These are phyloP conservation scores for Xylaria hypoxylon DNA, from an alignment of 2,329 filamentous ascomycete species.

Conservation along the genomic window DNA sequence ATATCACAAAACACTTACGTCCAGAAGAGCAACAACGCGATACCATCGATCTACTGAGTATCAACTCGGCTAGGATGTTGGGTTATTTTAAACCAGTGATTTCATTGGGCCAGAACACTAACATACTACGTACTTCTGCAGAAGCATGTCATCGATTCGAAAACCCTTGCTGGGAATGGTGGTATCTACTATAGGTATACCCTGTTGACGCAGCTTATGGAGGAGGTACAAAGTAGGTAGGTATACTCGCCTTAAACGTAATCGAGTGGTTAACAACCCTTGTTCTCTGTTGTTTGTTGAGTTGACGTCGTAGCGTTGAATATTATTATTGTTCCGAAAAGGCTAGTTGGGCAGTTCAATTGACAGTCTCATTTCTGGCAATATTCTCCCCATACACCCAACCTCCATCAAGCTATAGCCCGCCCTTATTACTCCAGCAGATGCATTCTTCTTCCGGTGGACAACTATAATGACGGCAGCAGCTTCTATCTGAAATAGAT, in stretches of 20 bases:
- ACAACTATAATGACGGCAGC: neutral
- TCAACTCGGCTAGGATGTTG: neutral
- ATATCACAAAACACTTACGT: constrained; percentile 21
- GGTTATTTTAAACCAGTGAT: neutral
- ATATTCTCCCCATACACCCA: neutral
- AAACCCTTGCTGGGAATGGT: constrained; percentile 9
- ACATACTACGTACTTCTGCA: constrained; percentile 20
- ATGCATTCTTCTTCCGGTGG: neutral
- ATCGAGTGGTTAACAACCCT: neutral
- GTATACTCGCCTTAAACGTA: neutral
- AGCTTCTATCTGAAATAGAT: neutral
- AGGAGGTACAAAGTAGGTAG: neutral
- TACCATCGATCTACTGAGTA: neutral
- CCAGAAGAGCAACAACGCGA: constrained; percentile 1
- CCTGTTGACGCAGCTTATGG: constrained; percentile 2
- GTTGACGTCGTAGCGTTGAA: constrained; percentile 14
- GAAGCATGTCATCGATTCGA: constrained; percentile 5
- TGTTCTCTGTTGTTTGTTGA: neutral
- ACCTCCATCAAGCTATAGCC: neutral
- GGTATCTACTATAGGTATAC: neutral
- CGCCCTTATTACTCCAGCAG: neutral
- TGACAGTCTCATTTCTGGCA: neutral
- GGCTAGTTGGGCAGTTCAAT: neutral
- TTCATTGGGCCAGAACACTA: neutral
- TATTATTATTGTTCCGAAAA: neutral